Base-by-base conservation (phyloP, 2,329 filamentous ascomycete genomes). In the Elsinoe australis region DNA sequence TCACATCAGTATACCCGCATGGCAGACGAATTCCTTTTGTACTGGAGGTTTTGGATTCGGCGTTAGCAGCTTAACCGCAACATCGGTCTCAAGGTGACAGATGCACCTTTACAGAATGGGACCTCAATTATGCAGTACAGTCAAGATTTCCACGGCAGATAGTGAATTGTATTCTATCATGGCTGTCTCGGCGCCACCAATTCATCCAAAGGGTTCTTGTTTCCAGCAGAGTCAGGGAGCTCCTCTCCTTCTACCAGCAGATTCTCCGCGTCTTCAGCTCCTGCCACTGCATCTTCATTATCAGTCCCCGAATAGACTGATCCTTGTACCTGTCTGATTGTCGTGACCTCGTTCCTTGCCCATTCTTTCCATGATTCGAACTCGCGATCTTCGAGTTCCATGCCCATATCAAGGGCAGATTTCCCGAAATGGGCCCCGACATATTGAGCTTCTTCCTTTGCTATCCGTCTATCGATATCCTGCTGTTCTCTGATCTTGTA, bases 341-440 rank as follows among this genome's bases (percentile, higher is more conserved):
- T 56, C 29, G 71, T 68, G 29, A 73, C 69, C 61, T 79, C 69
- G 54, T 70, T 63, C 51, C 65, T 63, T 6, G 88, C 87, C 85
- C 87, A 94, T 19, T 61, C 60, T 74, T 88, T 90, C 92, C 92
- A 98, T 53, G 73, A 71, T 67, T 95, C 86, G 65, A 81, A 94
- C 52, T 80, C 73, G 57, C 75, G 68, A 67, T 94, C 81, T 68
- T 98, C 92, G 47, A 95, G 73, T 53, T 82, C 71, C 79, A 92
- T 85, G 55, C 86, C 81, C 49, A 94, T 72, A 52, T 94, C 82
- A 45, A 88, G 64, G 51, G 78, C 75, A 33, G 78, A 74, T 66
- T 83, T 85, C 64, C 87, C 87, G 64, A 96, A 96, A 72, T 87
- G 87, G 44, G 88, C 89, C 47, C 92, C 92, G 4, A 85, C 83